Evolutionary conservation across 805 yeast species (phyloP).

Genomic region (Trichomonascus vanleenenianus): DNA sequence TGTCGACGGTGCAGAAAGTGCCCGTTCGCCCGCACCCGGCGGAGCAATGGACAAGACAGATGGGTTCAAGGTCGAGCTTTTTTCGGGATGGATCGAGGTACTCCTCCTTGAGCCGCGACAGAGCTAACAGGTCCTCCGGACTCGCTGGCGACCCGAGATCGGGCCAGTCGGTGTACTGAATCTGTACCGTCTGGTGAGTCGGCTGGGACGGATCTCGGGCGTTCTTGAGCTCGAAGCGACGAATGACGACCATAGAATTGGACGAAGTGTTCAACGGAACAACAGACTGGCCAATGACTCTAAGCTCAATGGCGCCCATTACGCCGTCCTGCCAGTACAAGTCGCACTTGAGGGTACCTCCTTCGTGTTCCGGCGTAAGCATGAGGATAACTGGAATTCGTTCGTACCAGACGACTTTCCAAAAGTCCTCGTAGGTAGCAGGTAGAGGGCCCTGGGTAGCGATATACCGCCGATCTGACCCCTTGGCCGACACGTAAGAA

Average conservation of each 20-base stretch:
- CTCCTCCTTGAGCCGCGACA: constrained; percentile 40
- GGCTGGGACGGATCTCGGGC: constrained; percentile 23
- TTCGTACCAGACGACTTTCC: constrained; percentile 68
- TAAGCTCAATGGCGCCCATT: constrained; percentile 26
- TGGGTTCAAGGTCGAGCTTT: constrained; percentile 8
- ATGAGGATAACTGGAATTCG: constrained; percentile 61
- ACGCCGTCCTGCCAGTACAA: constrained; percentile 73
- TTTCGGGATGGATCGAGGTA: constrained; percentile 21
- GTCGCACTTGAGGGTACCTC: constrained; percentile 76
- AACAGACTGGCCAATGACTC: constrained; percentile 20
- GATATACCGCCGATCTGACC: constrained; percentile 45
- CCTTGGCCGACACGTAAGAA: constrained; percentile 45
- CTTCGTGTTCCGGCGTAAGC: constrained; percentile 71
- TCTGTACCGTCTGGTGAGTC: constrained; percentile 50
- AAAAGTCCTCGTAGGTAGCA: constrained; percentile 77
- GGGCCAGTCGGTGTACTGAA: constrained; percentile 79
- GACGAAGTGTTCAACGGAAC: constrained; percentile 13
- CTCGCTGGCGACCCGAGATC: constrained; percentile 66
- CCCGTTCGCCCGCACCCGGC: constrained; percentile 99
- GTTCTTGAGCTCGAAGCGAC: constrained; percentile 36
- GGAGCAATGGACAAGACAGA: constrained; percentile 69
- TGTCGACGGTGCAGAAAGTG: constrained; percentile 49
- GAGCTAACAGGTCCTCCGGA: constrained; percentile 54
- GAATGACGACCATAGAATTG: constrained; percentile 22
- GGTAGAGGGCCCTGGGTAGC: constrained; percentile 92